Conservation (phyloP, 495 filamentous ascomycete genomes). For the Bombardia bombarda region DNA sequence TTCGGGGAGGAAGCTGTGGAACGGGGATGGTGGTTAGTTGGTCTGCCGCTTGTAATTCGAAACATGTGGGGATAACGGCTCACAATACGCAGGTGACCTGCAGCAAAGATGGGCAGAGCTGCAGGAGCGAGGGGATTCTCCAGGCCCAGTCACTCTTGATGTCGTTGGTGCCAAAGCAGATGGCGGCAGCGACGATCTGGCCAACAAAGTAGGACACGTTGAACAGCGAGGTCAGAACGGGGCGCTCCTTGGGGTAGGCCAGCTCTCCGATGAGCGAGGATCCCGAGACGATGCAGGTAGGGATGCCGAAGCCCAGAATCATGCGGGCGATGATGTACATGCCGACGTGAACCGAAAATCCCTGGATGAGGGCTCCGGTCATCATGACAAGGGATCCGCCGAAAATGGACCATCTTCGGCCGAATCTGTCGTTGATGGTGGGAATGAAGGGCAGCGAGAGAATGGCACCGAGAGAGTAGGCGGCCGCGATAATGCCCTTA, state of each 20-base stretch:
- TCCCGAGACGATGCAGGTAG: constrained; percentile 56
- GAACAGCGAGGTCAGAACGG: constrained; percentile 60
- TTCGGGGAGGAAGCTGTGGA: constrained; percentile 45
- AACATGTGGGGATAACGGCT: background rate
- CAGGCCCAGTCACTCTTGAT: constrained; percentile 53
- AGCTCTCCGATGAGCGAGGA: constrained; percentile 59
- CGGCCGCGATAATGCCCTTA: constrained; percentile 37
- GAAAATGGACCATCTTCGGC: constrained; percentile 50
- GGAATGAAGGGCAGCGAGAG: constrained; percentile 51
- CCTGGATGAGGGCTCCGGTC: constrained; percentile 46
- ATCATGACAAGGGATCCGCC: constrained; percentile 51
- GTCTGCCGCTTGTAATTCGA: background rate
- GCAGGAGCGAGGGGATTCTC: constrained; percentile 56
- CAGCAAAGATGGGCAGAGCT: constrained; percentile 47
- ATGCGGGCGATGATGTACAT: constrained; percentile 63
- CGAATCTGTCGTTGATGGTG: constrained; percentile 48
- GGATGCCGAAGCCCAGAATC: constrained; percentile 57
- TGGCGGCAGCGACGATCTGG: constrained; percentile 52
- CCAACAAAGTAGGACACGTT: constrained; percentile 60
- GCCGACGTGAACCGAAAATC: constrained; percentile 32
- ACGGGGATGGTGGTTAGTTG: background rate
- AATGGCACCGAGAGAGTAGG: constrained; percentile 50
- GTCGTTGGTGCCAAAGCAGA: constrained; percentile 51
- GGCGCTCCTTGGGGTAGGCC: constrained; percentile 57
- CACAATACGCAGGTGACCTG: constrained; percentile 47